phyloP scores from a whole-genome alignment of 257 asterid species.

The Nicotiana paniculata region DNA sequence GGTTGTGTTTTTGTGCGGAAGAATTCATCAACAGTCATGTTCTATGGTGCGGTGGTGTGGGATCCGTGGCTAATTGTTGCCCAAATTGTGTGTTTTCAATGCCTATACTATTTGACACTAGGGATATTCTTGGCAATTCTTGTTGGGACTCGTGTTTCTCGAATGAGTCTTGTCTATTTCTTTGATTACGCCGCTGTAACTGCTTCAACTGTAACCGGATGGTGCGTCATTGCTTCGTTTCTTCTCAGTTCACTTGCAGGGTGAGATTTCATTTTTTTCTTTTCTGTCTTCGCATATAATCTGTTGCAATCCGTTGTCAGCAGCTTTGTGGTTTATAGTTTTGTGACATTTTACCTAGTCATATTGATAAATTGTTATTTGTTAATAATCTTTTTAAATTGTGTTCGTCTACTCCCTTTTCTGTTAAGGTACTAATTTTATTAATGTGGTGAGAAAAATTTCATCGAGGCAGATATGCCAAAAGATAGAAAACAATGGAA shows the following conservation, averaged over 20 bases:
- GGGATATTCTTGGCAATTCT: constrained; percentile 62
- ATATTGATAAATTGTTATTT: background rate
- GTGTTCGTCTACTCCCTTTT: background rate
- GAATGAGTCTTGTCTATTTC: constrained; percentile 83
- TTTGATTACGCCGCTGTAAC: constrained; percentile 78
- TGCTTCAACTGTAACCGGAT: constrained; percentile 75
- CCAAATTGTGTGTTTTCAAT: constrained; percentile 84
- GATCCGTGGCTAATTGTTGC: constrained; percentile 99
- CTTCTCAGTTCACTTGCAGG: constrained; percentile 76
- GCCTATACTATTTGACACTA: constrained; percentile 62
- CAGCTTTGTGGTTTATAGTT: background rate
- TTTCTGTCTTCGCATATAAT: background rate
- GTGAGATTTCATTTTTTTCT: constrained; percentile 34
- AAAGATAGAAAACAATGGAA: too few relatives aligned
- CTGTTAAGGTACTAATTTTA: background rate
- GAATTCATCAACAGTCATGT: constrained; percentile 43
- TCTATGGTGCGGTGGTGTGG: constrained; percentile 90
- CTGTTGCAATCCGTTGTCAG: background rate
- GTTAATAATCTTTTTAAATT: background rate
- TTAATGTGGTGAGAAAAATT: background rate
- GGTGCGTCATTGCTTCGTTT: constrained; percentile 79
- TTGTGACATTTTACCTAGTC: background rate
- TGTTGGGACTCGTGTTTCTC: constrained; percentile 82
- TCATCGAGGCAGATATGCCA: too few relatives aligned
- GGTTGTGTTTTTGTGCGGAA: background rate